Base-by-base conservation (phyloP, 2,329 filamentous ascomycete genomes). In the Plenodomus lindquistii region DNA sequence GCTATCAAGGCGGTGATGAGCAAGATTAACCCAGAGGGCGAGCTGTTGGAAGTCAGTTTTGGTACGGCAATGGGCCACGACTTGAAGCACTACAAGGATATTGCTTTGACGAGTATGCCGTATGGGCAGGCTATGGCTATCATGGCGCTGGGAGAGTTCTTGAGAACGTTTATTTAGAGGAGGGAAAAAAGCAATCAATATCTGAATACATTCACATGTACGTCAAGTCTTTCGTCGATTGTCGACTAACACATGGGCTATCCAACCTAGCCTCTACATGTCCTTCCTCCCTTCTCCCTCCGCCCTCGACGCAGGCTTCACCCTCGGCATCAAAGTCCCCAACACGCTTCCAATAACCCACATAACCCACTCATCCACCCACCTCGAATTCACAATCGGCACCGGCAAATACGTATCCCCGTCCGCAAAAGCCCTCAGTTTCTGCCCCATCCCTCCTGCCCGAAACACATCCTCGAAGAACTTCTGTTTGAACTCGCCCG, bases 71-170 rank as follows among this genome's bases (percentile, higher is more conserved):
- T 93, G 87, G 89, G 89, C 0, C 78, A 83, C 55, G 80, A 81
- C 48, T 69, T 91, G 65, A 82, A 91, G 72, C 87, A 90, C 69
- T 92, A 93, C 65, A 86, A 87, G 70, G 82, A 89, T 54, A 91
- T 93, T 48, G 80, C 85, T 1, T 73, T 86, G 52, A 93, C 89
- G 2, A 87, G 85, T 59, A 93, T 92, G 89, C 89, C 88, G 6
- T 92, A 92, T 61, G 89, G 89, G 0, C 89, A 92, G 69, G 87
- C 88, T 0, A 91, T 92, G 88, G 88, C 87, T 0, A 90, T 91
- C 54, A 91, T 92, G 85, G 85, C 87, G 0, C 69, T 92, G 55
- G 87, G 87, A 0, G 89, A 93, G 72, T 88, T 87, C 59, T 66
- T 89, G 70, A 78, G 87, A 40, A 79, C 79, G 24, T 87, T 81